Base-by-base conservation (phyloP, 805 yeast species). In the Candida nitratophila region DNA sequence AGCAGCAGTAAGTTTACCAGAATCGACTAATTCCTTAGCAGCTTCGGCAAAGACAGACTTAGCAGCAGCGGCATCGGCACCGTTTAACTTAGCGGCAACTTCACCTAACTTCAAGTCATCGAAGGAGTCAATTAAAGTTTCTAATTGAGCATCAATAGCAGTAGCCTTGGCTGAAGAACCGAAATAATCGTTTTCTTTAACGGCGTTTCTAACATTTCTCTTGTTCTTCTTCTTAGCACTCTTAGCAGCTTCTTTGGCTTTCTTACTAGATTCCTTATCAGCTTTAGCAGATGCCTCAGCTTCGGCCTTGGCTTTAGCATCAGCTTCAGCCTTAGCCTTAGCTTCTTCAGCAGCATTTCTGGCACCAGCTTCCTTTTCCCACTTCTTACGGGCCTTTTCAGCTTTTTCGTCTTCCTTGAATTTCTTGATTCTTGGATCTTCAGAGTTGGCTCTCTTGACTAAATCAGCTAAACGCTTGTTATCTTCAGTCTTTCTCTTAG, bases 311-410 rank as follows among this genome's bases (percentile, higher is more conserved):
- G 84, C 86, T 52, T 72, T 80, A 60, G 87, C 96, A 58, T 86
- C 98, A 43, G 85, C 95, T 56, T 86, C 96, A 63, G 82, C 83
- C 69, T 83, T 83, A 46, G 79, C 81, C 64, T 85, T 83, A 41
- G 91, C 95, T 61, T 77, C 85, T 68, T 88, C 99, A 49, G 96
- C 96, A 52, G 95, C 98, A 64, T 88, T 83, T 75, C 98, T 86
- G 29, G 95, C 81, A 56, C 96, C 98, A 44, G 98, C 96, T 68
- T 90, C 98, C 66, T 83, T 86, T 68, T 93, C 98, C 98, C 98
- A 91, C 71, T 91, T 93, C 76, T 75, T 80, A 67, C 80, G 81
- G 63, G 86, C 99, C 76, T 91, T 91, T 65, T 86, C 98, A 66
- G 83, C 83, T 80, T 86, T 87, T 68, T 90, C 98, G 42, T 79